Evolutionary conservation across 345 rosid genomes (phyloP), one percentile per base, ranked within the genome.

Genomic region (Mangifera indica): DNA sequence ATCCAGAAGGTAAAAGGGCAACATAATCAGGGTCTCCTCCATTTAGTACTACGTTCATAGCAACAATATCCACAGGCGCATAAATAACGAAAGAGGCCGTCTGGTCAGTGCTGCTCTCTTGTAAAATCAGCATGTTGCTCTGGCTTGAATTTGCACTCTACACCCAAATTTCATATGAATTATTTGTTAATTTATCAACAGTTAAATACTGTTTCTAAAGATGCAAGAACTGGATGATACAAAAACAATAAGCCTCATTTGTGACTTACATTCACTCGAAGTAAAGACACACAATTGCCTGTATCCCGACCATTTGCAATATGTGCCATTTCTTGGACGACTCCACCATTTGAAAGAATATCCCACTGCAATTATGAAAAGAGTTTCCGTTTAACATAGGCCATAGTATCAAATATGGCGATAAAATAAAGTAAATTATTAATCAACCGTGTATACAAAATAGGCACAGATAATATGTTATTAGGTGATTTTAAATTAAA

Each of bases 241-340:
- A 32, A 10, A 12, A 46, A 34, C n/a, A 32, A 37, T 37, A n/a
- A 6, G 32, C 46, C 22, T 15, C 14, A 44, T 15, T 12, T 2
- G 48, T 4, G 3, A 55, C 92, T 83, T 80, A 78, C 89, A 76
- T 81, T 84, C 55, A 96, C 99, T 60, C 85, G 83, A 44, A 91
- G 91, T 18, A 96, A 78, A 42, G 97, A 81, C 11, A 89, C 98
- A 64, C 90, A 84, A 76, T 93, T 93, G 81, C 97, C 93, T 6
- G 83, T 83, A 42, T 93, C 97, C 61, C 88, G 79, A 22, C 97
- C 99, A 80, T 87, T 96, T 9, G 90, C 86, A 54, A 96, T 88
- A 58, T 91, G 89, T n/a, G 92, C 79, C 84, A 96, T 82, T 85
- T 89, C 95, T 65, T 88, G 87, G 29, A 88, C 88, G 55, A 60